phyloP scores from a whole-genome alignment of 2,329 filamentous ascomycete species.

The Talaromyces sp. region DNA sequence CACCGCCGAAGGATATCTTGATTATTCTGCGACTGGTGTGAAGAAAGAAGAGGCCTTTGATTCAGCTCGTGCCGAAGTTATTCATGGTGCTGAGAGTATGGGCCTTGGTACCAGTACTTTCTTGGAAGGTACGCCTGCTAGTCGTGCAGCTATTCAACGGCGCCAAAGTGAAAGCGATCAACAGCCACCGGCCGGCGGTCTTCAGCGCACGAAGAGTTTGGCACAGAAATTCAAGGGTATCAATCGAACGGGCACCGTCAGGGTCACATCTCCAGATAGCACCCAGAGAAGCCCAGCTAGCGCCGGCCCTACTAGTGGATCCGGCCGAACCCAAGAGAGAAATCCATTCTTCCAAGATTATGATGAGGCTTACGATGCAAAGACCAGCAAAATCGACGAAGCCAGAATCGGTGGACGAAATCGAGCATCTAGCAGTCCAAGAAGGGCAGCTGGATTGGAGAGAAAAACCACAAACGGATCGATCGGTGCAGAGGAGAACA shows the following conservation, averaged over 20 bases:
- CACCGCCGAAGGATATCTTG: conserved; percentile 79
- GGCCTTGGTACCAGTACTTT: conserved; percentile 94
- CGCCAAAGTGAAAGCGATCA: conserved; percentile 65
- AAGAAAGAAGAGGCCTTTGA: conserved; percentile 56
- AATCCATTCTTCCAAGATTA: conserved; percentile 88
- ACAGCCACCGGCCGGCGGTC: conserved; percentile 50
- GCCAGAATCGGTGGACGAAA: conserved; percentile 34
- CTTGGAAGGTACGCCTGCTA: conserved; percentile 86
- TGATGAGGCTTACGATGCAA: conserved; percentile 62
- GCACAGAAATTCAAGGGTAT: conserved; percentile 88
- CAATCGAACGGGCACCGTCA: conserved; percentile 59
- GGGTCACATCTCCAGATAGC: conserved; percentile 57
- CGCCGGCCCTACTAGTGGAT: conserved; percentile 31
- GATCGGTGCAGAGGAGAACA: conserved; percentile 43
- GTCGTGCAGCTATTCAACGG: conserved; percentile 72
- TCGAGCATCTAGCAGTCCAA: conserved; percentile 59
- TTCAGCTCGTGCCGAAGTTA: conserved; percentile 63
- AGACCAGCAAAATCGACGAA: conserved; percentile 58
- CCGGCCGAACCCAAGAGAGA: conserved; percentile 45
- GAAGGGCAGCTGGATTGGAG: conserved; percentile 53
- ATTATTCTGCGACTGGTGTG: conserved; percentile 59
- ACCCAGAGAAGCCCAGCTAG: conserved; percentile 26
- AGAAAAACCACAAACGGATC: conserved; percentile 57
- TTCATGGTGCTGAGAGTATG: conserved; percentile 79
- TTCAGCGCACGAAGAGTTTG: conserved; percentile 90